A percentile compares a stretch with the other conserved stretches of the same genome.
Conservation (phyloP, 2,329 filamentous ascomycete species). For the Exserohilum rostratum region DNA sequence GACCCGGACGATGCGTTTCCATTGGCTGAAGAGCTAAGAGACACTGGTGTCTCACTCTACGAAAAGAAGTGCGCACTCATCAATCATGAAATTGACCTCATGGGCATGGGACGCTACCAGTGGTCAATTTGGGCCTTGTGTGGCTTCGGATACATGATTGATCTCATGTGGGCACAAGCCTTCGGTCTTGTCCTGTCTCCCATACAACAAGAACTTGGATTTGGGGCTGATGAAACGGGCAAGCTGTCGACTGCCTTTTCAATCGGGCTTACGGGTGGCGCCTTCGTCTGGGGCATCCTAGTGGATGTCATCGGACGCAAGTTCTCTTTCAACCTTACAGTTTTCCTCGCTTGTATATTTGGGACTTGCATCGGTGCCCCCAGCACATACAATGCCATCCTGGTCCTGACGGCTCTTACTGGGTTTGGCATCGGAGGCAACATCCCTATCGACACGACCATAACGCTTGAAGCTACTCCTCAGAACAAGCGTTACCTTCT, state of each 20-base stretch:
- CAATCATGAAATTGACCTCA: slow-evolving; percentile 57
- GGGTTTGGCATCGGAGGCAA: slow-evolving; percentile 61
- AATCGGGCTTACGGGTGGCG: slow-evolving; percentile 61
- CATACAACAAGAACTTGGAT: slow-evolving; percentile 63
- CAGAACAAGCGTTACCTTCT: slow-evolving; percentile 60
- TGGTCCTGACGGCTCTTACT: slow-evolving; percentile 61
- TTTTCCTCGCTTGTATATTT: slow-evolving; percentile 61
- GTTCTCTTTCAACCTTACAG: slow-evolving; percentile 65
- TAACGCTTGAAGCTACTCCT: slow-evolving; percentile 63
- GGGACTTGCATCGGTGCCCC: slow-evolving; percentile 60
- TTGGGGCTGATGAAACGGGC: slow-evolving; percentile 52
- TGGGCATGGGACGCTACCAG: slow-evolving; percentile 62
- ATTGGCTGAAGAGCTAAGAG: slow-evolving; percentile 13
- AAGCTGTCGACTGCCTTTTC: slow-evolving; percentile 63
- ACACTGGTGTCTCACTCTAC: slow-evolving; percentile 38
- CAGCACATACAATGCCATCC: slow-evolving; percentile 57
- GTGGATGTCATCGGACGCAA: slow-evolving; percentile 61
- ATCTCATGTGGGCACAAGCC: slow-evolving; percentile 64
- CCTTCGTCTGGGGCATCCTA: slow-evolving; percentile 62
- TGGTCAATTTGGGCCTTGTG: slow-evolving; percentile 61
- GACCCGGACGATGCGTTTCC: slow-evolving; percentile 8
- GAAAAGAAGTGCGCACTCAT: slow-evolving; percentile 54
- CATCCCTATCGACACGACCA: slow-evolving; percentile 63
- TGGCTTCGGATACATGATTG: slow-evolving; percentile 62
- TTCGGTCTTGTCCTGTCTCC: slow-evolving; percentile 62